Evolutionary conservation across 371 early-diverging fungal species (phyloP).

Genomic region (Thermomucor indicae-seudaticae): DNA sequence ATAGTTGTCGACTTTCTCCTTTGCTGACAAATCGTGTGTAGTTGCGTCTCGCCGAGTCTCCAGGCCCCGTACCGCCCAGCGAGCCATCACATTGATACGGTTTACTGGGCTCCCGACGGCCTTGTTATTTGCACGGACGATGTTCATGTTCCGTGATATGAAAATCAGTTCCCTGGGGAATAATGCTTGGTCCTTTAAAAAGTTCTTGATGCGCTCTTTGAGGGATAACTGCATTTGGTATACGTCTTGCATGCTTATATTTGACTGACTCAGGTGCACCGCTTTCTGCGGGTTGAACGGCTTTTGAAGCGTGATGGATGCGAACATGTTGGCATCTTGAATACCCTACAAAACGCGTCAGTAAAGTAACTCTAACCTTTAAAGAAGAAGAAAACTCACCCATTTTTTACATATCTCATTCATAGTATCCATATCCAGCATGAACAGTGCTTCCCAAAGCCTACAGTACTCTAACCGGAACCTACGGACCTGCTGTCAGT

Average conservation of each 20-base stretch:
- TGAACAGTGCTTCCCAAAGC: conserved; percentile 86
- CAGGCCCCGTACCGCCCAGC: conserved; percentile 70
- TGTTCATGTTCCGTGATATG: conserved; percentile 87
- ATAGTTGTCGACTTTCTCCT: conserved; percentile 7
- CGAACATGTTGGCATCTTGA: conserved; percentile 75
- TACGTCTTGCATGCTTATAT: conserved; percentile 45
- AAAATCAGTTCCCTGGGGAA: conserved; percentile 90
- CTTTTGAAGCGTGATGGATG: conserved; percentile 75
- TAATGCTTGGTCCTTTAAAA: conserved; percentile 64
- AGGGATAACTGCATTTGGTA: conserved; percentile 71
- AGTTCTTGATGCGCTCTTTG: conserved; percentile 69
- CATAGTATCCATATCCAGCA: conserved; percentile 63
- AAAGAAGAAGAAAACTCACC: conserved; percentile 23
- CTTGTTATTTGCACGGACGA: conserved; percentile 84
- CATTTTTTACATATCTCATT: conserved; percentile 63
- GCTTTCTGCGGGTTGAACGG: conserved; percentile 64
- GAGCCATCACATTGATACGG: conserved; percentile 83
- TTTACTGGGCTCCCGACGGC: conserved; percentile 83
- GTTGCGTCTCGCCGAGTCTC: conserved; percentile 9
- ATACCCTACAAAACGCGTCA: conserved; percentile 55
- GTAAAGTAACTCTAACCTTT: background rate
- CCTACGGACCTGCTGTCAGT: conserved; percentile 8
- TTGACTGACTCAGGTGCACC: conserved; percentile 37
- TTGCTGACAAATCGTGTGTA: background rate
- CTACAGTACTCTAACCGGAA: conserved; percentile 80